Conservation (phyloP, 192 early-diverging fungal genomes). For the Spinellus fusiger region DNA sequence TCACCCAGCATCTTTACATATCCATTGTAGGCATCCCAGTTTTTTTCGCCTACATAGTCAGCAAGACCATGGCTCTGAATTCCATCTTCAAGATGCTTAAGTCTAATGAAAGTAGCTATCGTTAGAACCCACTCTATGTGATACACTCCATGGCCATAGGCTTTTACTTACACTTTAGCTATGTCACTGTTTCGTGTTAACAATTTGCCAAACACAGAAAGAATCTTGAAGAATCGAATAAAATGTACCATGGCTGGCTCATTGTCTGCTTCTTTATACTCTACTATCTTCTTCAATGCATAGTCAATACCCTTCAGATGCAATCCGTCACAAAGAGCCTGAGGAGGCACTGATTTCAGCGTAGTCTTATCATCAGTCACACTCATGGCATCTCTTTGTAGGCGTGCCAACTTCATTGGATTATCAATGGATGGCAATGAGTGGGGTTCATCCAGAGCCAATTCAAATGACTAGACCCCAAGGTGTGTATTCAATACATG, state of each 20-base stretch:
- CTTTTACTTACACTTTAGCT: conserved; percentile 33
- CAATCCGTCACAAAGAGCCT: conserved; percentile 27
- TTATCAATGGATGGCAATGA: conserved; percentile 29
- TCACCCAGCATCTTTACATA: conserved; percentile 41
- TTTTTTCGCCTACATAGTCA: conserved; percentile 11
- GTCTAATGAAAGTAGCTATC: conserved; percentile 16
- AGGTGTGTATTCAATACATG: neutral
- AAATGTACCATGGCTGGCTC: conserved; percentile 10
- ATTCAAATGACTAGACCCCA: conserved; percentile 22
- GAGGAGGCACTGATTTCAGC: conserved; percentile 19
- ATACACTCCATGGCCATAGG: neutral
- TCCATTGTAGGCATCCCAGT: conserved; percentile 37
- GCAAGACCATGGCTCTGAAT: conserved; percentile 17
- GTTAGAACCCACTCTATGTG: neutral
- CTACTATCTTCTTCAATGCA: conserved; percentile 22
- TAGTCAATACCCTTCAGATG: conserved; percentile 37
- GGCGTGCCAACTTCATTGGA: conserved; percentile 32
- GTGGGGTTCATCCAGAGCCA: conserved; percentile 15
- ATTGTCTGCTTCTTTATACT: conserved; percentile 5
- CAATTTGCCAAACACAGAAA: conserved; percentile 31
- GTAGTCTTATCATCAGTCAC: conserved; percentile 14
- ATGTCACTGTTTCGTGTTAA: conserved; percentile 28
- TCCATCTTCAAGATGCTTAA: conserved; percentile 30
- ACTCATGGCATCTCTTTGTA: conserved; percentile 15
- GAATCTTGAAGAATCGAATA: conserved; percentile 44